phyloP scores from a whole-genome alignment of 805 yeast species.

The Yamadazyma takamatsuzukensis region DNA sequence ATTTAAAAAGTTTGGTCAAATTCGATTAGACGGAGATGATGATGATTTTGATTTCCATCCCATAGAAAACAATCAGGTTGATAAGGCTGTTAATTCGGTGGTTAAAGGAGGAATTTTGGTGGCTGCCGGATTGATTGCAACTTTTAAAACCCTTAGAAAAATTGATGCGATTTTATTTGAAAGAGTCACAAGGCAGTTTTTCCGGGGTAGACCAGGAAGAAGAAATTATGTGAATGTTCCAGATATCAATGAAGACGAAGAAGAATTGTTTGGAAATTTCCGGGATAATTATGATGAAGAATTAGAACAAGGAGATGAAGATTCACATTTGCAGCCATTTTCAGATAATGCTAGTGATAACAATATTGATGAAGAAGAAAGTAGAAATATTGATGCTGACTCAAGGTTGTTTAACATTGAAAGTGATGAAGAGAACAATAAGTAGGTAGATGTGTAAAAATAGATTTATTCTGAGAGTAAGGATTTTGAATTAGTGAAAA shows the following conservation, averaged over 20 bases:
- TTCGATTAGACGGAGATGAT: constrained; percentile 71
- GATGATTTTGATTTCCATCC: constrained; percentile 47
- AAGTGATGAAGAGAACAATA: constrained; percentile 11
- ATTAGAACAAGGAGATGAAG: constrained; percentile 24
- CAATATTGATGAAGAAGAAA: constrained; percentile 9
- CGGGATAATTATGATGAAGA: constrained; percentile 40
- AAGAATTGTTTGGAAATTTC: constrained; percentile 39
- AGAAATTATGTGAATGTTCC: constrained; percentile 42
- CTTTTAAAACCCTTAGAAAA: constrained; percentile 29
- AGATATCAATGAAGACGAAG: constrained; percentile 32
- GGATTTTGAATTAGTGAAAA: not conserved
- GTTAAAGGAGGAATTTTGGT: constrained; percentile 55
- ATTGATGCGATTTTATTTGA: constrained; percentile 33
- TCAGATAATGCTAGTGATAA: constrained; percentile 14
- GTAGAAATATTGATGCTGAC: constrained; percentile 7
- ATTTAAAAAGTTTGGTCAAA: constrained; percentile 75
- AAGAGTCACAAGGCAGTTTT: constrained; percentile 22
- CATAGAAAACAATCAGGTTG: constrained; percentile 61
- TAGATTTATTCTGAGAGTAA: not conserved
- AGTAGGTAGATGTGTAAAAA: not conserved
- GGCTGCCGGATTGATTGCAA: constrained; percentile 38
- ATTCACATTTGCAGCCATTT: constrained; percentile 14
- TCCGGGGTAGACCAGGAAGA: constrained; percentile 36
- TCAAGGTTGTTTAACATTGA: constrained; percentile 13
- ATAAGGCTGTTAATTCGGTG: constrained; percentile 53